A percentile compares a stretch with the other conserved stretches of the same genome.
phyloP scores from a whole-genome alignment of 2,329 filamentous ascomycete species.

The Emydomyces testavorans region DNA sequence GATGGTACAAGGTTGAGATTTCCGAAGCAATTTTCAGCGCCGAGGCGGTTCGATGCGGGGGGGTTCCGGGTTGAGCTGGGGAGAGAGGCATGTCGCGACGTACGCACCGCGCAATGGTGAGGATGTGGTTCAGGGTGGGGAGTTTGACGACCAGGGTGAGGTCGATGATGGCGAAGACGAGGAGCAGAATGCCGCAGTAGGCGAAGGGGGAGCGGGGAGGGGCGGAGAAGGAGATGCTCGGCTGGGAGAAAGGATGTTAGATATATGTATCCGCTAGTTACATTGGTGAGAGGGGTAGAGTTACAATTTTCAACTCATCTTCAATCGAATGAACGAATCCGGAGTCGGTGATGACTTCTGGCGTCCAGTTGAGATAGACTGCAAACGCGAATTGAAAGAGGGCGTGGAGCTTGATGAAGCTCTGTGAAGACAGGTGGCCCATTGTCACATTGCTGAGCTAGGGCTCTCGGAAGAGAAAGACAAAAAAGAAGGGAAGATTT shows the following conservation, averaged over 20 bases:
- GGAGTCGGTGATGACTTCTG: slow-evolving; percentile 62
- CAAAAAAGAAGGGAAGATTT: background rate
- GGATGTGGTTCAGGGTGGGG: slow-evolving; percentile 55
- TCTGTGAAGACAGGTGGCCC: slow-evolving; percentile 68
- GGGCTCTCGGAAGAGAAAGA: slow-evolving; percentile 17
- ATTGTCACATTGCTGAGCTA: slow-evolving; percentile 39
- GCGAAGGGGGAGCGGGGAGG: slow-evolving; percentile 56
- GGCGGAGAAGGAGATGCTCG: slow-evolving; percentile 54
- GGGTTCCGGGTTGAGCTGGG: background rate
- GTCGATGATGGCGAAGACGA: slow-evolving; percentile 54
- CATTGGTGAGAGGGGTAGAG: background rate
- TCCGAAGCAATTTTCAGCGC: slow-evolving; percentile 13
- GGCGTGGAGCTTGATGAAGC: slow-evolving; percentile 68
- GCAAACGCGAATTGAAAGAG: slow-evolving; percentile 76
- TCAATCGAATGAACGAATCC: slow-evolving; percentile 49
- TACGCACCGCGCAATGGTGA: slow-evolving; percentile 42
- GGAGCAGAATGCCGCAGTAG: slow-evolving; percentile 57
- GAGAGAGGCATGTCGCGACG: slow-evolving; percentile 19
- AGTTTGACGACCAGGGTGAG: slow-evolving; percentile 47
- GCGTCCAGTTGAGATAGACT: slow-evolving; percentile 70
- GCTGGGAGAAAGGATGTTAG: slow-evolving; percentile 19
- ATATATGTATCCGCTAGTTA: background rate
- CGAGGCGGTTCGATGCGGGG: slow-evolving; percentile 1
- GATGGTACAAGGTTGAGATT: slow-evolving; percentile 27
- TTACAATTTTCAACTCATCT: slow-evolving; percentile 70